Conservation (phyloP, 352 stramenopile genomes). For the Thraustochytrium striatum region DNA sequence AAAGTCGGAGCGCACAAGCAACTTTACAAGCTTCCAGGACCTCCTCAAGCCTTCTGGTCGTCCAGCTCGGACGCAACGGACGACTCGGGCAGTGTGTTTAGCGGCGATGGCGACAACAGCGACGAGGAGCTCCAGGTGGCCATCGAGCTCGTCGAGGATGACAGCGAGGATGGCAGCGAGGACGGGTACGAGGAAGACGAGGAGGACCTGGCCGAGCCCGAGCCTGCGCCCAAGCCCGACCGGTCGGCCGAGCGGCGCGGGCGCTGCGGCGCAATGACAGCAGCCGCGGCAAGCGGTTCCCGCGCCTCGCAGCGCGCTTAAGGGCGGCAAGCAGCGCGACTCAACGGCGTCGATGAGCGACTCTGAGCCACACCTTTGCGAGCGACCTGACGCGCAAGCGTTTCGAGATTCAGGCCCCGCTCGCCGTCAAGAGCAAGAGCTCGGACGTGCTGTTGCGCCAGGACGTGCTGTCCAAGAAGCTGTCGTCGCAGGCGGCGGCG, state of each 20-base stretch:
- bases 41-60: background rate
- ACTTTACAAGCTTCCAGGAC: constrained; percentile 5
- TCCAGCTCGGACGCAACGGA: too few relatives aligned
- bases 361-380: background rate
- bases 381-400: background rate
- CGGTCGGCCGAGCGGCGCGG: too few relatives aligned
- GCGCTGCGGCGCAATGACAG: too few relatives aligned
- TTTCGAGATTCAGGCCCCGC: background rate
- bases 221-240: background rate
- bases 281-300: too few relatives aligned
- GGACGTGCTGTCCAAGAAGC: background rate
- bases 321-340: too few relatives aligned
- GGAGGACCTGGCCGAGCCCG: background rate
- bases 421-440: background rate
- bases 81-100: too few relatives aligned
- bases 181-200: background rate
- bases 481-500: constrained; percentile 30
- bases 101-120: background rate
- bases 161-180: background rate
- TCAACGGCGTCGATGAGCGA: background rate
- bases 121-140: constrained; percentile 20
- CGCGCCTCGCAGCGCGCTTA: too few relatives aligned
- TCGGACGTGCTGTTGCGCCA: background rate
- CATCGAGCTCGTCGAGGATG: constrained; percentile 36
- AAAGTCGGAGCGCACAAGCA: too few relatives aligned